Conservation (phyloP, 2,329 filamentous ascomycete genomes). For the Drechslerella stenobrocha region DNA sequence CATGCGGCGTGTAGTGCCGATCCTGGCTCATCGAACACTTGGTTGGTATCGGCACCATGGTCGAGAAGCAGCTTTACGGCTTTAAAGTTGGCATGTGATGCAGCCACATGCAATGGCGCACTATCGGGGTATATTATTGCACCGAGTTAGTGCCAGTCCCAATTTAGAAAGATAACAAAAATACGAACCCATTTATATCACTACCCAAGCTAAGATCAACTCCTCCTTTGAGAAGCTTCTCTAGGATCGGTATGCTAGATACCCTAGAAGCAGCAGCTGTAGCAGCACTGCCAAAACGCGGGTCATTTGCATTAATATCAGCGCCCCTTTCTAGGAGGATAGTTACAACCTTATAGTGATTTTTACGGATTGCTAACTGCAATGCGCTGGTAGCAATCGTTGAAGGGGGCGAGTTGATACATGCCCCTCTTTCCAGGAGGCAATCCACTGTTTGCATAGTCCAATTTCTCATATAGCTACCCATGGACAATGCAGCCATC, state of each 20-base stretch:
- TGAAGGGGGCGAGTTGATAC: slow-evolving; percentile 9
- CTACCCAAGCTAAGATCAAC: slow-evolving; percentile 8
- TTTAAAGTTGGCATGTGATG: neutral
- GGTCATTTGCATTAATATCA: slow-evolving; percentile 17
- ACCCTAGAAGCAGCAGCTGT: slow-evolving; percentile 5
- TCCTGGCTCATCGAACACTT: slow-evolving; percentile 1
- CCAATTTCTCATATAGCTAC: neutral
- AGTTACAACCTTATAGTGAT: slow-evolving; percentile 12
- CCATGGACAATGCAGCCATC: slow-evolving; percentile 11
- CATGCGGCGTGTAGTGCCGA: slow-evolving; percentile 16
- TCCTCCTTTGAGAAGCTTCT: slow-evolving; percentile 18
- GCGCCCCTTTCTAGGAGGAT: slow-evolving; percentile 13
- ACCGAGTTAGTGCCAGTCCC: neutral
- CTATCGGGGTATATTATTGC: neutral
- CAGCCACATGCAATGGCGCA: slow-evolving; percentile 10
- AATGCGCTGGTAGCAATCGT: slow-evolving; percentile 4
- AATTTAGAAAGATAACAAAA: no score
- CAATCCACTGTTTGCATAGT: slow-evolving; percentile 10
- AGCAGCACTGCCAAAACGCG: slow-evolving; percentile 12
- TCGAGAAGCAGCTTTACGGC: slow-evolving; percentile 18
- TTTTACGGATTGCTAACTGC: slow-evolving; percentile 2
- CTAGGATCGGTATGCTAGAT: slow-evolving; percentile 1
- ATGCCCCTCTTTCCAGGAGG: slow-evolving; percentile 14
- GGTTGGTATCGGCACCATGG: slow-evolving; percentile 8
- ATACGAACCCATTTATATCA: slow-evolving; percentile 18